Conservation (phyloP, 1,139 yeast genomes). For the Wickerhamomyces sp. region DNA sequence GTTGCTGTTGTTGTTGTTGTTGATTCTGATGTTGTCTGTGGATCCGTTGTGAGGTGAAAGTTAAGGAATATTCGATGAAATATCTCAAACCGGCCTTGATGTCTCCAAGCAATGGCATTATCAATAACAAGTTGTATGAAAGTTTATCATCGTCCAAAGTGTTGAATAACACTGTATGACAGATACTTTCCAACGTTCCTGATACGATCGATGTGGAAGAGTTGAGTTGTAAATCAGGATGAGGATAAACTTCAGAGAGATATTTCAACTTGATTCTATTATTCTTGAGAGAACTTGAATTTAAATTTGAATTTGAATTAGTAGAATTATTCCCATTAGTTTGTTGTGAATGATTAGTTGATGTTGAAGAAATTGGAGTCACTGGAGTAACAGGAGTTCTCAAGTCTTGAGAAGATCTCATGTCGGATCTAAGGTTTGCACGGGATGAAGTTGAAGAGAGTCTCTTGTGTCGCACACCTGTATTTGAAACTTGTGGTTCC, state of each 20-base stretch:
- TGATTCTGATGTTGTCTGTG: too few relatives aligned
- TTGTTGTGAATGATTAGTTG: background rate
- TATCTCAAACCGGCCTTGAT: constrained; percentile 47
- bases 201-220: constrained; percentile 33
- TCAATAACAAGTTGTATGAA: constrained; percentile 43
- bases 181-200: constrained; percentile 63
- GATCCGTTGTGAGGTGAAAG: constrained; percentile 27
- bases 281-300: constrained; percentile 3
- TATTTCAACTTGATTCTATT: constrained; percentile 25
- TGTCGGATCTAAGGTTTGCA: constrained; percentile 10
- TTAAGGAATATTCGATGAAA: constrained; percentile 38
- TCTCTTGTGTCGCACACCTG: constrained; percentile 21
- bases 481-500: constrained; percentile 1
- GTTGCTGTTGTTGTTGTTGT: too few relatives aligned
- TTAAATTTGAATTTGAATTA: background rate
- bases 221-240: constrained; percentile 64
- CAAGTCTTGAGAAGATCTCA: constrained; percentile 10
- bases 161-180: constrained; percentile 66
- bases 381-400: constrained; percentile 9
- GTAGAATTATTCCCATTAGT: background rate
- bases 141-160: constrained; percentile 32
- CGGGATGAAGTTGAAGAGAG: constrained; percentile 20
- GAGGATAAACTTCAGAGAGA: constrained; percentile 45
- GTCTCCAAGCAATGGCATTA: constrained; percentile 64
- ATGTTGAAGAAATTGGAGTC: constrained; percentile 4